phyloP scores from a whole-genome alignment of 2,329 filamentous ascomycete species.

The Xylariaceae sp. region DNA sequence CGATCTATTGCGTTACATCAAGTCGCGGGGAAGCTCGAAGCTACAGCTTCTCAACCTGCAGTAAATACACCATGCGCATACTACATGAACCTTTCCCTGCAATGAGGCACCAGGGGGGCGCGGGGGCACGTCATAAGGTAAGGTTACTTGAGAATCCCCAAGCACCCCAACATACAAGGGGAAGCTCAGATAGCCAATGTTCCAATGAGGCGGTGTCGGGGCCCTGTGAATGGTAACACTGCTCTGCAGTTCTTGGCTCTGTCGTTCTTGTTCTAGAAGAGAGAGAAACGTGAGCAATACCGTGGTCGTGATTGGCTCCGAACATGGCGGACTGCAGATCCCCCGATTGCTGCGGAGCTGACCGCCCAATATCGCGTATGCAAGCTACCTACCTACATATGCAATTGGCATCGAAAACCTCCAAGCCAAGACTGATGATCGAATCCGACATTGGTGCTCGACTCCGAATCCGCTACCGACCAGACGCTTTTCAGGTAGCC shows the following conservation, averaged over 20 bases:
- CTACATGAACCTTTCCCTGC: neutral
- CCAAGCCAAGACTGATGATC: neutral
- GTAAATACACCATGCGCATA: neutral
- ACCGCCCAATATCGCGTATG: neutral
- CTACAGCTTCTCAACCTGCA: neutral
- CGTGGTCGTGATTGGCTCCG: conserved; percentile 19
- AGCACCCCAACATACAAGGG: neutral
- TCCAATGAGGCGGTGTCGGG: conserved; percentile 5
- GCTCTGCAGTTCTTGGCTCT: too few relatives aligned
- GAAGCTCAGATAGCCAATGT: conserved; percentile 1
- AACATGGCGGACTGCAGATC: conserved; percentile 5
- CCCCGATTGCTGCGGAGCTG: neutral
- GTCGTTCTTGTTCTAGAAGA: neutral
- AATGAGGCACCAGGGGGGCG: neutral
- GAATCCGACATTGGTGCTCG: neutral
- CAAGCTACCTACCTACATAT: too few relatives aligned
- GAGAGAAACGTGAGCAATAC: conserved; percentile 25
- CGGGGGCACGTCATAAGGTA: neutral
- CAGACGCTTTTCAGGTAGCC: neutral
- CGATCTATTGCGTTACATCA: neutral
- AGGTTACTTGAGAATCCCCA: neutral
- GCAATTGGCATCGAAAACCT: neutral
- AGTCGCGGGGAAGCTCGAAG: neutral
- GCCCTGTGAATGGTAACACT: neutral
- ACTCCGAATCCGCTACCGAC: neutral